Evolutionary conservation across 441 rosid genomes (phyloP).

Genomic region (Mallotus japonicus): DNA sequence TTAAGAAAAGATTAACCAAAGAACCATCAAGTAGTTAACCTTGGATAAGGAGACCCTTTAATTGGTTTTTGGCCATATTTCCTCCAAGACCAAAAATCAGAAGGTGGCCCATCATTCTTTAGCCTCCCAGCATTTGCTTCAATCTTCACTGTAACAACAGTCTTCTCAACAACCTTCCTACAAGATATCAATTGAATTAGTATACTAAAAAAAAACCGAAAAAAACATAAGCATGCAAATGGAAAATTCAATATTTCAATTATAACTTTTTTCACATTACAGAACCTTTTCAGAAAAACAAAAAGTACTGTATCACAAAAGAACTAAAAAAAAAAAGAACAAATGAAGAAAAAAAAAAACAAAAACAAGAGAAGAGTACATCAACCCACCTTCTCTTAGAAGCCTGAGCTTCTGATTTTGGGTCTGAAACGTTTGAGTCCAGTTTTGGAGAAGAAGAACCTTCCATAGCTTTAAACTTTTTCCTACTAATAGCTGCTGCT

Average conservation of each 20-base stretch:
- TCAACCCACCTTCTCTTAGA: conserved; percentile 47
- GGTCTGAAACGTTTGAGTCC: conserved; percentile 35
- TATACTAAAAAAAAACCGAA: neutral
- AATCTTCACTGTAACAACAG: conserved; percentile 48
- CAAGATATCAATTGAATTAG: conserved; percentile 1
- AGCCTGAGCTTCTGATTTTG: conserved; percentile 38
- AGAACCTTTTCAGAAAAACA: neutral
- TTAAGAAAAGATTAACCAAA: neutral
- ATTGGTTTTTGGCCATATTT: conserved; percentile 97
- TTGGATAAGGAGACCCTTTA: conserved; percentile 89
- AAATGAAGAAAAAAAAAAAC: neutral
- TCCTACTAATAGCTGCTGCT: neutral
- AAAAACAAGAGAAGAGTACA: neutral
- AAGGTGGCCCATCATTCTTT: conserved; percentile 61
- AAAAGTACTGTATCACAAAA: no score
- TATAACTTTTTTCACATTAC: neutral
- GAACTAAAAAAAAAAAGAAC: neutral
- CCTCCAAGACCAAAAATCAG: conserved; percentile 97
- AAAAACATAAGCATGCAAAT: conserved; percentile 11
- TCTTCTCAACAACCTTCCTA: conserved; percentile 60
- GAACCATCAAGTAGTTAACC: conserved; percentile 35
- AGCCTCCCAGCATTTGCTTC: conserved; percentile 47
- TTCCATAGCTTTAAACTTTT: conserved; percentile 32
- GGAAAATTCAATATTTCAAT: neutral
- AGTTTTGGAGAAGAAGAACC: conserved; percentile 35